Conservation (phyloP, 192 early-diverging fungal genomes). For the Diversispora epigaea region DNA sequence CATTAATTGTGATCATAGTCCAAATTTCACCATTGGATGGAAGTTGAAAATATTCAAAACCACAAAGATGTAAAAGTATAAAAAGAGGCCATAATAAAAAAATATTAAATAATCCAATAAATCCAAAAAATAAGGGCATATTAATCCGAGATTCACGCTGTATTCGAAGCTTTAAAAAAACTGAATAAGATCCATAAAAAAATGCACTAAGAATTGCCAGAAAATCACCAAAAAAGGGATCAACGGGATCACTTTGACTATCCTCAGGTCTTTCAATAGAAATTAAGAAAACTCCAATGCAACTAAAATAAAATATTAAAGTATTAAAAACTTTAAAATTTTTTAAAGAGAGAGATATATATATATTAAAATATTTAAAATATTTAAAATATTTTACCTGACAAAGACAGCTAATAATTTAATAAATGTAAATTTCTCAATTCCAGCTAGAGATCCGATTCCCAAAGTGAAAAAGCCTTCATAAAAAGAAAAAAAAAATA, state of each 20-base stretch:
- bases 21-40: constrained; percentile 54
- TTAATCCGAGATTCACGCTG: constrained; percentile 67
- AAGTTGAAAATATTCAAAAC: constrained; percentile 65
- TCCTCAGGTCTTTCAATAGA: constrained; percentile 40
- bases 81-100: constrained; percentile 69
- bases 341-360: too few relatives aligned
- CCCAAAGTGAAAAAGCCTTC: constrained; percentile 68
- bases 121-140: constrained; percentile 76
- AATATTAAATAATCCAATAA: constrained; percentile 73
- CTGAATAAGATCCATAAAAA: constrained; percentile 77
- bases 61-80: constrained; percentile 54
- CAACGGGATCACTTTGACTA: constrained; percentile 32
- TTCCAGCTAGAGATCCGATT: constrained; percentile 59
- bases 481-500: background rate
- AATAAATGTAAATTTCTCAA: constrained; percentile 57
- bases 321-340: too few relatives aligned
- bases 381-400: constrained; percentile 39
- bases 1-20: constrained; percentile 69
- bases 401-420: constrained; percentile 61
- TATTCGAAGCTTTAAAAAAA: constrained; percentile 68
- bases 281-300: constrained; percentile 66
- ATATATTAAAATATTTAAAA: background rate
- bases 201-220: constrained; percentile 70
- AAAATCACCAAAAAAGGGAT: constrained; percentile 63
- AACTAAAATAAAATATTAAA: constrained; percentile 38